phyloP scores from a whole-genome alignment of 164 flowering plant species.

The Nymphaea colorata region DNA sequence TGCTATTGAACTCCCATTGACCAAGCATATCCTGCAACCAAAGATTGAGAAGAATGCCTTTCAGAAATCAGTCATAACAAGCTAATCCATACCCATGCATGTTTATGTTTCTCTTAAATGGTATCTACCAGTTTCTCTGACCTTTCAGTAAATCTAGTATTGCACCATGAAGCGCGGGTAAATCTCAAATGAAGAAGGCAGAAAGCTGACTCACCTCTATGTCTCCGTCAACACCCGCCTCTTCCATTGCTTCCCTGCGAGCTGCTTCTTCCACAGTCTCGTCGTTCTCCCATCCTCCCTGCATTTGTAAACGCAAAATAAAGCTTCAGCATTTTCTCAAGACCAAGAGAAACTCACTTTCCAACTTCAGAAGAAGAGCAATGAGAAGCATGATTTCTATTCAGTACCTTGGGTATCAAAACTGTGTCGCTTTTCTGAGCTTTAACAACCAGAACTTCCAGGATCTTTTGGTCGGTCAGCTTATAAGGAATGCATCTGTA shows the following conservation, averaged over 20 bases:
- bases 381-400: neutral
- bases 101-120: neutral
- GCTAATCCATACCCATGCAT: too few species aligned
- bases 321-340: neutral
- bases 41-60: neutral
- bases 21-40: conserved; percentile 41
- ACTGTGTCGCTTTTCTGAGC: conserved; percentile 48
- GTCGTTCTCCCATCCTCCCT: conserved; percentile 91
- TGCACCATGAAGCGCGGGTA: too few species aligned
- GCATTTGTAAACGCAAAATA: neutral
- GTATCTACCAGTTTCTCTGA: too few species aligned
- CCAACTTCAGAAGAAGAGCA: neutral
- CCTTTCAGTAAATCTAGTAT: too few species aligned
- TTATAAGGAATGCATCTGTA: conserved; percentile 66
- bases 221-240: conserved; percentile 65
- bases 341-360: neutral
- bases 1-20: conserved; percentile 60
- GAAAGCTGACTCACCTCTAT: conserved; percentile 24
- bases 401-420: conserved; percentile 69
- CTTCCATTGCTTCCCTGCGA: conserved; percentile 57
- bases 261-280: conserved; percentile 57
- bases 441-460: conserved; percentile 53
- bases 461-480: conserved; percentile 5
- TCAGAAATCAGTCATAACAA: neutral
- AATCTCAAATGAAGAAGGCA: neutral